Conservation (phyloP, 2,329 filamentous ascomycete genomes). For the Scedosporium aurantiacum region DNA sequence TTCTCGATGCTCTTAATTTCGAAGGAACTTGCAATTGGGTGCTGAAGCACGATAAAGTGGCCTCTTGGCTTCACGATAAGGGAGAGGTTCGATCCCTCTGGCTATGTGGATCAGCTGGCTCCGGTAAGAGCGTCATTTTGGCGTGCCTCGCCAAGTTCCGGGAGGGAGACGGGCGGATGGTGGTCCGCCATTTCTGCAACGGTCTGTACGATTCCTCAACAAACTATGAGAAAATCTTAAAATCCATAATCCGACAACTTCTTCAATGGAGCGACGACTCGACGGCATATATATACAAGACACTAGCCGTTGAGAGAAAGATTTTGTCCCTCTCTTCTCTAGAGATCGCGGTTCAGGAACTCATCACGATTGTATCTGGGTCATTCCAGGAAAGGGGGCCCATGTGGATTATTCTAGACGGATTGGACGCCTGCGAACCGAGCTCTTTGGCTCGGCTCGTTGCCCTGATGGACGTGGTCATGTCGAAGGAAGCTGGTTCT, state of each 20-base stretch:
- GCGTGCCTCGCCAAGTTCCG: not conserved
- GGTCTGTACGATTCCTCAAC: not conserved
- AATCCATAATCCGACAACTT: not conserved
- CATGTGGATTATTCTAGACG: no score
- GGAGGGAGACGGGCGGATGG: not conserved
- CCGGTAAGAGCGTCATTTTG: not conserved
- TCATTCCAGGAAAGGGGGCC: not conserved
- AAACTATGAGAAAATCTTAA: not conserved
- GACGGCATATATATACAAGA: no score
- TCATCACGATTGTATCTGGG: no score
- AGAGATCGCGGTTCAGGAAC: no score
- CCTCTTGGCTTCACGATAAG: not conserved
- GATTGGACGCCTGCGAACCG: no score
- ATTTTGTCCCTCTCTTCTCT: no score
- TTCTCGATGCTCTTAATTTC: not conserved
- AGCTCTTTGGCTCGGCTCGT: no score
- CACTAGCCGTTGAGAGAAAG: no score
- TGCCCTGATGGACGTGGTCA: no score
- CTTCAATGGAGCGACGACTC: not conserved
- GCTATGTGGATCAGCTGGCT: not conserved
- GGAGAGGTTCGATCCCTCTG: not conserved
- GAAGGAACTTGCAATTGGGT: not conserved
- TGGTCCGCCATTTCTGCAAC: not conserved
- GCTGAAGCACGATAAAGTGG: not conserved
- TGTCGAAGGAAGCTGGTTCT: no score